phyloP scores from a whole-genome alignment of 192 early-diverging fungal species.

The Diversispora epigaea region DNA sequence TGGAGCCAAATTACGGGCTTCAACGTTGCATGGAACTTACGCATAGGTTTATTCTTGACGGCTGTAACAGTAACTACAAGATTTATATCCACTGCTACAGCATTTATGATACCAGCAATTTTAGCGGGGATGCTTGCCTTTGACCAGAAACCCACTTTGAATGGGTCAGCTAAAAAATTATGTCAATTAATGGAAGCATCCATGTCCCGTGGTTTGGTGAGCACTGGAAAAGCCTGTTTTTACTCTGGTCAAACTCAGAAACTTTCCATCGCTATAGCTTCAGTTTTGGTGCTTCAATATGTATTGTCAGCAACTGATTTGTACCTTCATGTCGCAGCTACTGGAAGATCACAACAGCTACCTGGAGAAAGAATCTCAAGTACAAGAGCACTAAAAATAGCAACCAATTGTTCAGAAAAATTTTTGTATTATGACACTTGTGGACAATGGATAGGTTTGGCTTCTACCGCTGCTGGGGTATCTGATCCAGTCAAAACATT shows the following conservation, averaged over 20 bases:
- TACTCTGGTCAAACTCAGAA: neutral
- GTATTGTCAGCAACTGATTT: neutral
- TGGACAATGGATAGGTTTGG: too few species aligned
- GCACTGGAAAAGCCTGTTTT: constrained; percentile 2
- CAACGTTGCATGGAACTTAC: neutral
- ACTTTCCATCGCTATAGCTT: neutral
- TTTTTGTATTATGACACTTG: too few species aligned
- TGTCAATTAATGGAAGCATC: neutral
- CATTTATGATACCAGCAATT: constrained; percentile 1
- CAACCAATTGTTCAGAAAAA: neutral
- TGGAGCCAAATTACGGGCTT: neutral
- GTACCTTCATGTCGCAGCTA: neutral
- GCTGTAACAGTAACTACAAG: neutral
- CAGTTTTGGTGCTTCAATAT: neutral
- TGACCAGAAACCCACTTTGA: neutral
- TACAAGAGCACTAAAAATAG: neutral
- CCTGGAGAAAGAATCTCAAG: neutral
- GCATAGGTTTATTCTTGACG: neutral
- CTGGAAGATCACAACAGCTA: neutral
- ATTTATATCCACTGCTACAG: neutral
- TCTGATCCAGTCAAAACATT: neutral
- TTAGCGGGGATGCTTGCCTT: neutral
- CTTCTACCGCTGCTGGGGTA: neutral
- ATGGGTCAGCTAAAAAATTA: neutral
- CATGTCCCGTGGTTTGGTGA: neutral